These are phyloP conservation scores for Citrus hindsii DNA, from an alignment of 345 rosid species.

Conservation along the genomic window DNA sequence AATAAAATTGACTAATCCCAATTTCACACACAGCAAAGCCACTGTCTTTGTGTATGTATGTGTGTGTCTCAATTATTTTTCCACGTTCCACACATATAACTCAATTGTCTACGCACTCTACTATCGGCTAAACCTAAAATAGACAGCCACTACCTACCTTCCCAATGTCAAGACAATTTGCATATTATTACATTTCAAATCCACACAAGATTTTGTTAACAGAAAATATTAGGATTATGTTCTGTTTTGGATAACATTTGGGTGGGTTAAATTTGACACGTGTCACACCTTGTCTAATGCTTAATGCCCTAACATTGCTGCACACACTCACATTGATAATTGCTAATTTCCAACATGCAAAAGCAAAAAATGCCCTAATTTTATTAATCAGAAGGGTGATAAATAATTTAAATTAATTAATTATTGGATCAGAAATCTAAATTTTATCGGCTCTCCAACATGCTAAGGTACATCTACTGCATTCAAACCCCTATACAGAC, in stretches of 20 bases:
- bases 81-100: not conserved
- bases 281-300: slow-evolving; percentile 15
- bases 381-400: not conserved
- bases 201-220: not conserved
- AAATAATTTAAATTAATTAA: not conserved
- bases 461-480: not conserved
- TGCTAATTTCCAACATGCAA: not conserved
- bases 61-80: not conserved
- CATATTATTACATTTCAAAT: slow-evolving; percentile 4
- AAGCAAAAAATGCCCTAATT: not conserved
- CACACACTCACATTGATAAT: not conserved
- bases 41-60: too few relatives aligned
- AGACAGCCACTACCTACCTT: not conserved
- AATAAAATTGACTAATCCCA: slow-evolving; percentile 1
- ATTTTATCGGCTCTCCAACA: slow-evolving; percentile 6
- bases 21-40: not conserved
- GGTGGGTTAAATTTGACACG: slow-evolving; percentile 5
- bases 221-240: not conserved
- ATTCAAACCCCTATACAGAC: slow-evolving; percentile 4
- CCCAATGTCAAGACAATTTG: not conserved
- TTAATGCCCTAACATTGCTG: not conserved
- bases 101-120: not conserved
- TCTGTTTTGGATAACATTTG: slow-evolving; percentile 5
- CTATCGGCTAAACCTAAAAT: not conserved
- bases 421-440: slow-evolving; percentile 6